Base-by-base conservation (phyloP, 192 early-diverging fungal species). In the Physocladia obscura region DNA sequence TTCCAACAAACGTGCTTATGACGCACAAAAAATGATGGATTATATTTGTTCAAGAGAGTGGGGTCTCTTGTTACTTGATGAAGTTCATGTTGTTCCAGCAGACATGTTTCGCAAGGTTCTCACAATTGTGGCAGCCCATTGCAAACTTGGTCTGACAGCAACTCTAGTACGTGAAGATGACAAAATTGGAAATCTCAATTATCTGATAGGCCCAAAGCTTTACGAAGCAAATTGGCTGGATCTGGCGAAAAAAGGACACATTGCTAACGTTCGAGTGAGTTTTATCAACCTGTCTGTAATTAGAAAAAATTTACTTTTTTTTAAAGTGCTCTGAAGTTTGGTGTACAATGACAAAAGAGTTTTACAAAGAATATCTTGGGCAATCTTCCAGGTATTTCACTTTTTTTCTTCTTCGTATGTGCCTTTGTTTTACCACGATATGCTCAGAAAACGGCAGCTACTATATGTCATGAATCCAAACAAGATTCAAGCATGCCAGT, bases 181-280 rank as follows among this genome's bases (percentile, higher is more conserved):
- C 68, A 97, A 98, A 78, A 99, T 99, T 76, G 88, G 89, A 64
- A 93, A 94, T 71, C 78, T 99, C 50, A 98, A 98, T 77, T 99
- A 94, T 71, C 82, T 99, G 69, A 97, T 99, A 70, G 98, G 96
- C 19, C 98, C 98, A 19, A 99, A 99, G 79, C 81, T 99, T 49
- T 99, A 94, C 79, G 98, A 99, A 76, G 98, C 98, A 17, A 99
- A 99, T 74, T 99, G 98, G 98, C 92, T 98, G 93, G 98, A 99
- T 73, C 74, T 99, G 59, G 93, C 95, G n/a, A 89, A 85, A 31
- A 87, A 91, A 74, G 98, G 98, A 30, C 93, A 95, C 73, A 99
- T 99, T 84, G 98, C 98, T 1, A 95, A 92, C 35, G 97, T 99
- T 38, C 91, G 94, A 51, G 74, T 78, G 13, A 8, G 35, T 77